Evolutionary conservation across 2,329 filamentous ascomycete genomes (phyloP).

Genomic region (Ramularia endophylla): DNA sequence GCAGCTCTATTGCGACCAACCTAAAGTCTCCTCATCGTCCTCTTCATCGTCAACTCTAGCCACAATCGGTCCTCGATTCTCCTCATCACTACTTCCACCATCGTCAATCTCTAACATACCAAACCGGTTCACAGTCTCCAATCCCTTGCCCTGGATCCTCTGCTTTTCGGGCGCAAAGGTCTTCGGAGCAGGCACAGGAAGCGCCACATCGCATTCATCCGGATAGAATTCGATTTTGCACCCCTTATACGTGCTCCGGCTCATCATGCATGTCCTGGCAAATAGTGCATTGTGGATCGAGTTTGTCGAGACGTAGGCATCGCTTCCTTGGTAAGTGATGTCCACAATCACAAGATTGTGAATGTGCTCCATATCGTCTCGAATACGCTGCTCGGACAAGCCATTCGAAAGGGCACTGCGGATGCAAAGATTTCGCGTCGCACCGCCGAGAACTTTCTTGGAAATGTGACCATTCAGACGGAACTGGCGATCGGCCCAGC

Average conservation of each 20-base stretch:
- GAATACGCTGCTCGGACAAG: constrained; percentile 59
- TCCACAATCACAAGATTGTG: constrained; percentile 69
- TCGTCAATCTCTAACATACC: constrained; percentile 51
- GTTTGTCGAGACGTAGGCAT: constrained; percentile 67
- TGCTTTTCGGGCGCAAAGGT: constrained; percentile 22
- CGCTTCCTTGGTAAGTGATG: constrained; percentile 52
- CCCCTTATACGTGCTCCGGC: constrained; percentile 59
- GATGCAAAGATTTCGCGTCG: constrained; percentile 69
- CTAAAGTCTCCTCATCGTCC: no score
- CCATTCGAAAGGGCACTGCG: constrained; percentile 45
- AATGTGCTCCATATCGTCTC: constrained; percentile 74
- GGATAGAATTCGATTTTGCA: constrained; percentile 63
- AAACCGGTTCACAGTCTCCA: constrained; percentile 54
- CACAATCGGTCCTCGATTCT: constrained; percentile 15
- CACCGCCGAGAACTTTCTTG: constrained; percentile 58
- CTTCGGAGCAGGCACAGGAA: constrained; percentile 32
- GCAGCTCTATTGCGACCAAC: no score
- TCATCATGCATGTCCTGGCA: constrained; percentile 73
- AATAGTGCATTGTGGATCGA: constrained; percentile 70
- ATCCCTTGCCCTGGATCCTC: constrained; percentile 31
- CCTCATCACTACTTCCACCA: constrained; percentile 15
- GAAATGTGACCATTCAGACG: constrained; percentile 57
- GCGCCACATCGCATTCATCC: constrained; percentile 65
- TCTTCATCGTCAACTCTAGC: no score
- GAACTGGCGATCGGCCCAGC: constrained; percentile 68